phyloP scores from a whole-genome alignment of 106 monocot genomes.

The Ottelia alismoides region DNA sequence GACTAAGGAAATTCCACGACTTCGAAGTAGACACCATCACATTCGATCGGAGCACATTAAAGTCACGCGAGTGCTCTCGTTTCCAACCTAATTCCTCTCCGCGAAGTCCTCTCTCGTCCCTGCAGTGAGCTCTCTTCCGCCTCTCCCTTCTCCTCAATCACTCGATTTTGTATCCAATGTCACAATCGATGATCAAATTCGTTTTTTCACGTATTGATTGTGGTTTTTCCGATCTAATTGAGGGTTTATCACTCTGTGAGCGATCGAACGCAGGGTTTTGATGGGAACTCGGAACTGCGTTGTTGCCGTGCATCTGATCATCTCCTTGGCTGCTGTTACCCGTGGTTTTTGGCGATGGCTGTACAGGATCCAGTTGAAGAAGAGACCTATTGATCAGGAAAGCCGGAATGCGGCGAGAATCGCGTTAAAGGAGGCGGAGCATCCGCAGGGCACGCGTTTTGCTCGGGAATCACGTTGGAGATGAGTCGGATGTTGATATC shows the following conservation, averaged over 20 bases:
- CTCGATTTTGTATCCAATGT: not conserved
- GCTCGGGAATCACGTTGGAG: constrained; percentile 12
- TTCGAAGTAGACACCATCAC: no score
- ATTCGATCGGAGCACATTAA: no score
- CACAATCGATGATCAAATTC: not conserved
- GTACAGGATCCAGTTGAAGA: constrained; percentile 62
- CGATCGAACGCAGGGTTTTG: constrained; percentile 1
- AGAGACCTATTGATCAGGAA: constrained; percentile 49
- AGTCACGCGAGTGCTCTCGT: no score
- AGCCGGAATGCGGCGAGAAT: constrained; percentile 23
- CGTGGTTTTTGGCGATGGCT: constrained; percentile 37
- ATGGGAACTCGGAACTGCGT: constrained; percentile 22
- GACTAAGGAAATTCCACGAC: no score
- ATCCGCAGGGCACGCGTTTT: constrained; percentile 1
- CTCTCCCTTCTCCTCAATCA: not conserved
- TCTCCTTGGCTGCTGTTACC: constrained; percentile 21
- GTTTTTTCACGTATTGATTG: not conserved
- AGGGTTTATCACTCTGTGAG: not conserved
- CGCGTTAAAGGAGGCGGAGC: constrained; percentile 13
- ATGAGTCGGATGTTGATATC: constrained; percentile 35
- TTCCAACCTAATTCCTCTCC: not conserved
- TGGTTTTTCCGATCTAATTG: not conserved
- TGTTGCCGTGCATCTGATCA: constrained; percentile 10
- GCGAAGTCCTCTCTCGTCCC: not conserved
- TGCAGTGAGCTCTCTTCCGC: no score